These are phyloP conservation scores for Boletus subparvulus DNA, from an alignment of 768 basidiomycete genomes.

Conservation along the genomic window DNA sequence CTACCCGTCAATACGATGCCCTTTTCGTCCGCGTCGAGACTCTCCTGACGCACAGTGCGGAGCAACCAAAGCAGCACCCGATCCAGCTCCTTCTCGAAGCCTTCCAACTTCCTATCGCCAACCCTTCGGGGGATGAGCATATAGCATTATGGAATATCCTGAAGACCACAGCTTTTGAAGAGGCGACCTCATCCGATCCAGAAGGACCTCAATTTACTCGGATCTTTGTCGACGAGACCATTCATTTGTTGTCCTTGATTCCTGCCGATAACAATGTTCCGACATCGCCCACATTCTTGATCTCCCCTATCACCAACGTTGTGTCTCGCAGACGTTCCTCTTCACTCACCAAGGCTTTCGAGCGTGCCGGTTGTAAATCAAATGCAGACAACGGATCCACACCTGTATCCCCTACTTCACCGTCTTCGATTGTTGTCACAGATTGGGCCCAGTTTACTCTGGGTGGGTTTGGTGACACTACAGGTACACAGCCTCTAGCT, in stretches of 20 bases:
- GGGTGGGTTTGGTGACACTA: constrained; percentile 55
- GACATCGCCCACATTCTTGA: constrained; percentile 28
- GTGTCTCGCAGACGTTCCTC: constrained; percentile 34
- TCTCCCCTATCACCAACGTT: constrained; percentile 36
- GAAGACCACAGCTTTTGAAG: constrained; percentile 40
- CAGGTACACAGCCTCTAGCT: constrained; percentile 42
- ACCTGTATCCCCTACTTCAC: constrained; percentile 28
- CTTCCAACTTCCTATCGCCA: constrained; percentile 41
- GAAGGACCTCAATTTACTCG: constrained; percentile 45
- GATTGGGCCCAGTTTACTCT: constrained; percentile 74
- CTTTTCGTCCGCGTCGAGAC: constrained; percentile 67
- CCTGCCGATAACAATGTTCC: constrained; percentile 41
- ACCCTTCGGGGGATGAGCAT: constrained; percentile 37
- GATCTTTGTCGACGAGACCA: constrained; percentile 70
- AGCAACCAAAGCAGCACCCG: constrained; percentile 49
- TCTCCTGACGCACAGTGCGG: constrained; percentile 38
- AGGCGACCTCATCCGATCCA: constrained; percentile 12
- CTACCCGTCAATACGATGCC: constrained; percentile 62
- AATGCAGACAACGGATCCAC: constrained; percentile 23
- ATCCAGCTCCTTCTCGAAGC: constrained; percentile 63
- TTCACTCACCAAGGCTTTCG: constrained; percentile 32
- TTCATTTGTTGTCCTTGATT: constrained; percentile 49
- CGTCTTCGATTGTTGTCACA: constrained; percentile 29
- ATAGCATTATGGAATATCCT: constrained; percentile 55
- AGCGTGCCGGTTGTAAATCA: constrained; percentile 5